Percentiles rank a stretch among this genome's conserved stretches.
Conservation (phyloP, 2,329 filamentous ascomycete species). For the Beauveria caledonica region DNA sequence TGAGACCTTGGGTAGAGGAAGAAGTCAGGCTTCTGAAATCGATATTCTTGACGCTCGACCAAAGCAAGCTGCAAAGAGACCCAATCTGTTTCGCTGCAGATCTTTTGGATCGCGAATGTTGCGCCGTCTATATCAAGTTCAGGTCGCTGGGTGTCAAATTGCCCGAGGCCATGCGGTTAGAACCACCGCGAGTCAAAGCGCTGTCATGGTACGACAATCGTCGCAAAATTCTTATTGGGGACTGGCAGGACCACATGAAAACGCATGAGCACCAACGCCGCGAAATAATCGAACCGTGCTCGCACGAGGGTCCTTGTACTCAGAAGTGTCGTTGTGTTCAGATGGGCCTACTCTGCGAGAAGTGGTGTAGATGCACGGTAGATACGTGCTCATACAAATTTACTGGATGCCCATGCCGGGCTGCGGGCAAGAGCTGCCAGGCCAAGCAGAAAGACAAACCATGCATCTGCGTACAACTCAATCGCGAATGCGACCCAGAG, state of each 20-base stretch:
- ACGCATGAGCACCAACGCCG: slow-evolving; percentile 48
- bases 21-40: slow-evolving; percentile 41
- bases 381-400: slow-evolving; percentile 55
- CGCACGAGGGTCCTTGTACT: slow-evolving; percentile 60
- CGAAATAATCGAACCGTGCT: slow-evolving; percentile 55
- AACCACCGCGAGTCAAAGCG: slow-evolving; percentile 32
- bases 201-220: slow-evolving; percentile 49
- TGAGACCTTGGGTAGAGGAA: slow-evolving; percentile 35
- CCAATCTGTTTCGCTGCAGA: slow-evolving; percentile 43
- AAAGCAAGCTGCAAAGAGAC: slow-evolving; percentile 32
- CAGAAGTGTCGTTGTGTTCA: slow-evolving; percentile 55
- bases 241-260: slow-evolving; percentile 48
- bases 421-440: slow-evolving; percentile 49
- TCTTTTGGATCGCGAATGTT: slow-evolving; percentile 43
- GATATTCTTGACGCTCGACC: slow-evolving; percentile 34
- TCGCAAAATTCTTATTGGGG: slow-evolving; percentile 43
- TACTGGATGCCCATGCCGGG: slow-evolving; percentile 57
- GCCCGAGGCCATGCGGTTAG: slow-evolving; percentile 18
- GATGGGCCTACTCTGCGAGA: slow-evolving; percentile 59
- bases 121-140: slow-evolving; percentile 36
- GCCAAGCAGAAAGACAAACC: slow-evolving; percentile 47
- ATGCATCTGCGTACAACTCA: slow-evolving; percentile 64
- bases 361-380: slow-evolving; percentile 57
- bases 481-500: slow-evolving; percentile 73
- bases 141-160: slow-evolving; percentile 18